These are phyloP conservation scores for Gloeophyllum trabeum DNA, from an alignment of 768 basidiomycete genomes.

Conservation along the genomic window DNA sequence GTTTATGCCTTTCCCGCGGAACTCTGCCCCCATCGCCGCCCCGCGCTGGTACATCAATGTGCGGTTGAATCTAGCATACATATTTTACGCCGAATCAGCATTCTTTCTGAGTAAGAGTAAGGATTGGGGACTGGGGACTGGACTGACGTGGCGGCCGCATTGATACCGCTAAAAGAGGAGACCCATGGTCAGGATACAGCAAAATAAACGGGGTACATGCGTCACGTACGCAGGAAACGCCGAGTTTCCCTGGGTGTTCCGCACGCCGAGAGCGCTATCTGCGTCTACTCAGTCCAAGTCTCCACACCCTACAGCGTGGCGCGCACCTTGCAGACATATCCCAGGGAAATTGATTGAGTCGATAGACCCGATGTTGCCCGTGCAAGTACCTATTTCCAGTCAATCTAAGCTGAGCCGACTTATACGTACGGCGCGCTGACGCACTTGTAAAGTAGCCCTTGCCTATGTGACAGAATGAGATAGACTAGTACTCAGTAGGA, in stretches of 20 bases:
- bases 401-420: background rate
- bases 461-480: background rate
- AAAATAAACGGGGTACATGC: no score
- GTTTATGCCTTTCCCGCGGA: slow-evolving; percentile 48
- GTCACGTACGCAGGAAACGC: slow-evolving; percentile 35
- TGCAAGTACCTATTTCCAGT: slow-evolving; percentile 29
- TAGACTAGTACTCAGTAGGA: background rate
- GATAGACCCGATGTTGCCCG: slow-evolving; percentile 39
- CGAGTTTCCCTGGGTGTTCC: slow-evolving; percentile 33
- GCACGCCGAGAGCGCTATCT: slow-evolving; percentile 40
- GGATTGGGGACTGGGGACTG: no score
- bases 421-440: background rate
- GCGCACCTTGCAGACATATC: slow-evolving; percentile 31
- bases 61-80: slow-evolving; percentile 26
- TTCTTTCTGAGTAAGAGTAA: no score
- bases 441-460: background rate
- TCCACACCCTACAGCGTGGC: background rate
- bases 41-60: slow-evolving; percentile 46
- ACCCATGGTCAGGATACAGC: no score
- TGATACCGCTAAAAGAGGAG: slow-evolving; percentile 34
- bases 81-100: background rate
- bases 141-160: slow-evolving; percentile 31
- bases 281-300: background rate
- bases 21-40: slow-evolving; percentile 46
- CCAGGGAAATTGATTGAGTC: slow-evolving; percentile 36